phyloP scores from a whole-genome alignment of 768 basidiomycete species.

The Nevesoporus exiguus region DNA sequence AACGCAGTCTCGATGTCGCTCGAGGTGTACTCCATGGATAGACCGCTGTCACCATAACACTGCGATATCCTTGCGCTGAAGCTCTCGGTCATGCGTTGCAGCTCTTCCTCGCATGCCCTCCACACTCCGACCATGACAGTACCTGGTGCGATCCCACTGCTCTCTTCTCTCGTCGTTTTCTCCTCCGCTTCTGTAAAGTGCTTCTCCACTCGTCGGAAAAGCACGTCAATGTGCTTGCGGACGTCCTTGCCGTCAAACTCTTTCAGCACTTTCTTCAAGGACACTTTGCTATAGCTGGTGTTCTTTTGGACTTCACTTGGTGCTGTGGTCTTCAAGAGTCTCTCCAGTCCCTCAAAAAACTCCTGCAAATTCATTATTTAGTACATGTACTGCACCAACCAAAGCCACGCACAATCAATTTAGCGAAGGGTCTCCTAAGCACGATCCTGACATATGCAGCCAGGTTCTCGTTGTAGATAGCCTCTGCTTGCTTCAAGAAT shows the following conservation, averaged over 20 bases:
- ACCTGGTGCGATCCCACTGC: conserved; percentile 52
- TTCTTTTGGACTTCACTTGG: conserved; percentile 75
- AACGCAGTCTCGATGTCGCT: conserved; percentile 79
- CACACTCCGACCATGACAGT: conserved; percentile 81
- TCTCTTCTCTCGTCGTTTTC: conserved; percentile 52
- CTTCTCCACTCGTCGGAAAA: conserved; percentile 92
- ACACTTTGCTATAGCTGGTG: conserved; percentile 67
- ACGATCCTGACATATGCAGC: conserved; percentile 83
- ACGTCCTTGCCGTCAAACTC: conserved; percentile 88
- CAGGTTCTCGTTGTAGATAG: conserved; percentile 88
- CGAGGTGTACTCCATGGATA: conserved; percentile 69
- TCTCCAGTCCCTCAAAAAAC: conserved; percentile 90
- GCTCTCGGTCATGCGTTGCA: conserved; percentile 67
- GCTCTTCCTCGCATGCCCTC: conserved; percentile 86
- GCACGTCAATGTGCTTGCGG: conserved; percentile 79
- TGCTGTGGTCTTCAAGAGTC: conserved; percentile 76
- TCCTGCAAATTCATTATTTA: conserved; percentile 53
- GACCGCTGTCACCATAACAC: conserved; percentile 74
- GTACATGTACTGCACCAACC: not conserved
- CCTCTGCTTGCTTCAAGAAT: conserved; percentile 72
- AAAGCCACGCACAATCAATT: conserved; percentile 67
- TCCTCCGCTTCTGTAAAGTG: conserved; percentile 87
- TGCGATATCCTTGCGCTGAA: conserved; percentile 67
- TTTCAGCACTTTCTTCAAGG: conserved; percentile 81
- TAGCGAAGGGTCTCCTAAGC: conserved; percentile 80